Conservation (phyloP, 2,329 filamentous ascomycete genomes). For the Aspergillus hiratsukae region DNA sequence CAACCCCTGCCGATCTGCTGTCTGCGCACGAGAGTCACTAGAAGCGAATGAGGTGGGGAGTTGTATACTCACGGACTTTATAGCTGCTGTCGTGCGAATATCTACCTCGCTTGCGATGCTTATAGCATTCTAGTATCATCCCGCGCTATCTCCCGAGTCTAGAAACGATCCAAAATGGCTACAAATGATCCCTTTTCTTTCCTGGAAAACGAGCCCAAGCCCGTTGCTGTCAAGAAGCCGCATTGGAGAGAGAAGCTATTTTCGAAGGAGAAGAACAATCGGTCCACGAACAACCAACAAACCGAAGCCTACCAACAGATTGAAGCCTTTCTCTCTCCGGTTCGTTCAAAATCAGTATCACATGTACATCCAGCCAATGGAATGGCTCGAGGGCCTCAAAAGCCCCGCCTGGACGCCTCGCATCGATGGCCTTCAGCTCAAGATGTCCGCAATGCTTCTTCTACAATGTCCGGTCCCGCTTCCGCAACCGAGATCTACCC, state of each 20-base stretch:
- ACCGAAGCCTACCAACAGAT: conserved; percentile 54
- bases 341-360: conserved; percentile 38
- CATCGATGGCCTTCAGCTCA: conserved; percentile 31
- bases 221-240: conserved; percentile 24
- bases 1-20: conserved; percentile 18
- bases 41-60: conserved; percentile 9
- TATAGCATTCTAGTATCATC: conserved; percentile 7
- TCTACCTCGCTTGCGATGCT: conserved; percentile 28
- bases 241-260: conserved; percentile 51
- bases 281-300: conserved; percentile 38
- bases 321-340: conserved; percentile 55
- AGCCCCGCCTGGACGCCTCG: conserved; percentile 34
- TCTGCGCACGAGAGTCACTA: conserved; percentile 5
- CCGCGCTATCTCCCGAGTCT: conserved; percentile 3
- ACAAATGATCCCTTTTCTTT: conserved; percentile 35
- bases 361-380: conserved; percentile 12
- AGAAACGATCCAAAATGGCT: conserved; percentile 26
- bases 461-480: conserved; percentile 12
- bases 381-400: conserved; percentile 26
- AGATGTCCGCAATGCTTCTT: conserved; percentile 19
- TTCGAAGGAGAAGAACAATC: conserved; percentile 36
- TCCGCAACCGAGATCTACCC: conserved; percentile 20
- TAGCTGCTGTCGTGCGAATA: conserved; percentile 6
- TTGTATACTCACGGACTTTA: conserved; percentile 12
- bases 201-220: conserved; percentile 30